These are phyloP conservation scores for Penicillium arizonense DNA, from an alignment of 495 filamentous ascomycete species.

Conservation along the genomic window DNA sequence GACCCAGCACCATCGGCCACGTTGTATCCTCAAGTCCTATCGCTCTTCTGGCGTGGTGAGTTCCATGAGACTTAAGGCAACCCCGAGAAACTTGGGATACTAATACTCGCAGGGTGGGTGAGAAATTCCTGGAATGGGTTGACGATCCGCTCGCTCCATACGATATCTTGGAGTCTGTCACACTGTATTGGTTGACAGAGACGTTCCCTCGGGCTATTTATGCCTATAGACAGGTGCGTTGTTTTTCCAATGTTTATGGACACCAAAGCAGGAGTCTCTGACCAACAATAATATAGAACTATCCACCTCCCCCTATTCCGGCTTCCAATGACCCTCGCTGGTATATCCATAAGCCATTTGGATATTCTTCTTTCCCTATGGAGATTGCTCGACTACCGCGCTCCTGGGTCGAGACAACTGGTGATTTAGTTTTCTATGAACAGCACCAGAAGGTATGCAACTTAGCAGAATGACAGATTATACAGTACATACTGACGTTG, in stretches of 20 bases:
- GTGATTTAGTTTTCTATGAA: slow-evolving; percentile 47
- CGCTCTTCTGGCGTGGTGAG: slow-evolving; percentile 63
- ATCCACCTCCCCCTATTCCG: slow-evolving; percentile 17
- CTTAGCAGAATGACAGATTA: neutral
- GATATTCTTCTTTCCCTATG: slow-evolving; percentile 55
- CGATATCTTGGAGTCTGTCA: slow-evolving; percentile 55
- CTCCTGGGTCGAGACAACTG: slow-evolving; percentile 48
- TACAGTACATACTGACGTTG: neutral
- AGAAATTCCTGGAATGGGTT: slow-evolving; percentile 66
- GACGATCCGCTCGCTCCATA: slow-evolving; percentile 52
- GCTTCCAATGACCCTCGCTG: slow-evolving; percentile 25
- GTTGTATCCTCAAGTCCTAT: slow-evolving; percentile 57
- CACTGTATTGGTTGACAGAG: slow-evolving; percentile 66
- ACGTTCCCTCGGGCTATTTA: slow-evolving; percentile 58
- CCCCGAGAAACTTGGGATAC: neutral
- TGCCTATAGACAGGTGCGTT: slow-evolving; percentile 46
- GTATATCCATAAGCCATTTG: slow-evolving; percentile 55
- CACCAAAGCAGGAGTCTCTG: neutral
- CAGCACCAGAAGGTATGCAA: slow-evolving; percentile 39
- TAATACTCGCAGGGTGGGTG: slow-evolving; percentile 51
- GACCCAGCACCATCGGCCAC: slow-evolving; percentile 61
- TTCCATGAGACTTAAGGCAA: neutral
- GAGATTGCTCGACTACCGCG: slow-evolving; percentile 52
- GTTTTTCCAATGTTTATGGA: neutral
- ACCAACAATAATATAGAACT: slow-evolving; percentile 11